Conservation (phyloP, 2,329 filamentous ascomycete genomes). For the Colletotrichum tropicicola region DNA sequence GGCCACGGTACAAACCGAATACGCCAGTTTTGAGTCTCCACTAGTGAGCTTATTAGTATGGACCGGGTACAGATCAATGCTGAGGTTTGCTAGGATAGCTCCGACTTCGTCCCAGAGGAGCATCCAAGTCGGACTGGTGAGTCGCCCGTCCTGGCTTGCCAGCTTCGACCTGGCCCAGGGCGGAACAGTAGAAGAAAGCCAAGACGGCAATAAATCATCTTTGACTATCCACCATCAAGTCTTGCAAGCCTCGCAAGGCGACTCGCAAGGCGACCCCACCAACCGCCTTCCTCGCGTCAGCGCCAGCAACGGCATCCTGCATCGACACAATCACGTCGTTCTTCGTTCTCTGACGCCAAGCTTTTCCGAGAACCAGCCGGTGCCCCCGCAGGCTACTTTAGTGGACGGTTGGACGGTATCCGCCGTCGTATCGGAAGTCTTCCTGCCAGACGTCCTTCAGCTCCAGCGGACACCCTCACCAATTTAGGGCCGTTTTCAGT, state of each 20-base stretch:
- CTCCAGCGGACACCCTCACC: background rate
- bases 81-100: background rate
- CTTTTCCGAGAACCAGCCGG: constrained; percentile 18
- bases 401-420: constrained; percentile 16
- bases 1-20: background rate
- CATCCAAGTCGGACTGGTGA: background rate
- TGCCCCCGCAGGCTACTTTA: constrained; percentile 11
- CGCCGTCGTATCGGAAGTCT: constrained; percentile 27
- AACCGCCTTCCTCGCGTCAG: background rate
- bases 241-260: background rate
- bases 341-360: constrained; percentile 13
- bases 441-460: constrained; percentile 17
- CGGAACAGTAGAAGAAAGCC: background rate
- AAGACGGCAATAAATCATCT: background rate
- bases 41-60: background rate
- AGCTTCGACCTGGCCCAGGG: background rate
- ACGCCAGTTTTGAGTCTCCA: background rate
- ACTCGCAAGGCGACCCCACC: background rate
- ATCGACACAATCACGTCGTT: background rate
- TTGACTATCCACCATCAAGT: background rate
- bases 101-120: too few relatives aligned
- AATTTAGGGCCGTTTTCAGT: constrained; percentile 11
- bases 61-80: background rate
- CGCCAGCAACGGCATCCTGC: background rate
- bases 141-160: background rate